Conservation (phyloP, 129 eudicot genomes). For the Logfia minima region DNA sequence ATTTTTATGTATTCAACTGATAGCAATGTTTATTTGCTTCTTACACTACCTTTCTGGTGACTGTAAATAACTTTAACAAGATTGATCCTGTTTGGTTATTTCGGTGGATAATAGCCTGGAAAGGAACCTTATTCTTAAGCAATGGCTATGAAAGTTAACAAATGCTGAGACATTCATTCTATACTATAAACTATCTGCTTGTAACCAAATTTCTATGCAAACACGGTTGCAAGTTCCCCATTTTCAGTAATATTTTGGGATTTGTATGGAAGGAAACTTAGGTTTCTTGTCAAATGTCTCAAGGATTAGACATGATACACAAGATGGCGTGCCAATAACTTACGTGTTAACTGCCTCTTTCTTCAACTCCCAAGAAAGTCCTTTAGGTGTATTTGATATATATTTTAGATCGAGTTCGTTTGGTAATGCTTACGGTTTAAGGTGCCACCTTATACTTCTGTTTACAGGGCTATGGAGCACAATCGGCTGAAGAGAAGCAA, state of each 20-base stretch:
- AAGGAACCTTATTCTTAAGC: slow-evolving; percentile 2
- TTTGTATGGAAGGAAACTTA: slow-evolving; percentile 1
- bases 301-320: background rate
- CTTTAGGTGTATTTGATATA: background rate
- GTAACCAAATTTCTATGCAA: background rate
- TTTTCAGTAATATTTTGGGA: background rate
- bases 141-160: background rate
- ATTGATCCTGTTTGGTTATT: slow-evolving; percentile 9
- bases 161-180: background rate
- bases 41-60: background rate
- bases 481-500: slow-evolving; percentile 96
- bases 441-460: slow-evolving; percentile 23
- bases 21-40: background rate
- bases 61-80: background rate
- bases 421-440: slow-evolving; percentile 28
- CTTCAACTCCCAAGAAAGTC: background rate
- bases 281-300: background rate
- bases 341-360: slow-evolving; percentile 10
- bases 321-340: background rate
- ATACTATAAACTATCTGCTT: background rate
- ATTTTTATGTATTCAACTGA: background rate
- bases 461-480: slow-evolving; percentile 94
- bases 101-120: background rate
- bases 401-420: background rate
- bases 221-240: background rate